A percentile compares a stretch with the other conserved stretches of the same genome.
Conservation (phyloP, 2,329 filamentous ascomycete species). For the Piedraia hortae region DNA sequence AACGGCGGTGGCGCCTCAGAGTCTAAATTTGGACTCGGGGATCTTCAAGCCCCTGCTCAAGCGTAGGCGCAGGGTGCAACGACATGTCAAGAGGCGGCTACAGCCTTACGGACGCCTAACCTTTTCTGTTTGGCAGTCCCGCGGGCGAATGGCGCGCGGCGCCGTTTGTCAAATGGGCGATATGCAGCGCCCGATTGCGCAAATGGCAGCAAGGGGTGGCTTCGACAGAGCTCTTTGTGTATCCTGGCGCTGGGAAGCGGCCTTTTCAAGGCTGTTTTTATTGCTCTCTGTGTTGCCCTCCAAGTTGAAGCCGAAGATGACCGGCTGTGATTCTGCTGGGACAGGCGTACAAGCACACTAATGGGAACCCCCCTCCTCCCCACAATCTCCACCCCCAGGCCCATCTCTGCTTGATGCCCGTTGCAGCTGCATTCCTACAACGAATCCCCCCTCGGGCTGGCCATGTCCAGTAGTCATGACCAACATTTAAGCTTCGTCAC, state of each 20-base stretch:
- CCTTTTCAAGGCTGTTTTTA: no score
- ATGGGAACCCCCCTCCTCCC: not conserved
- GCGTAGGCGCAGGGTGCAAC: no score
- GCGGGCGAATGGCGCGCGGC: constrained; percentile 1
- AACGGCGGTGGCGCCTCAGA: no score
- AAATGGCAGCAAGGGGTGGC: constrained; percentile 6
- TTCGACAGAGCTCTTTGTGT: constrained; percentile 3
- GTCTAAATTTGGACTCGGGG: no score
- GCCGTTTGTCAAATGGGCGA: constrained; percentile 2
- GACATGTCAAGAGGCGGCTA: no score
- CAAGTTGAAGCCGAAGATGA: no score
- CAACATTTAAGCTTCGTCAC: constrained; percentile 5
- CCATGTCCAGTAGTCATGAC: constrained; percentile 3
- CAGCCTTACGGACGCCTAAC: no score
- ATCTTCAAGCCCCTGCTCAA: no score
- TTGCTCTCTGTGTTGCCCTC: no score
- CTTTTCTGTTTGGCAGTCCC: no score
- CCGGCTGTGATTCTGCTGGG: not conserved
- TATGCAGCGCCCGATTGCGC: constrained; percentile 2
- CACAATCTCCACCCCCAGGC: constrained; percentile 1
- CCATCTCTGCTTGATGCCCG: not conserved
- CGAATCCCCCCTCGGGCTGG: not conserved
- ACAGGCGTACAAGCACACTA: not conserved
- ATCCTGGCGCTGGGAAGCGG: constrained; percentile 4
- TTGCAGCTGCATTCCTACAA: not conserved